Evolutionary conservation across 225 moss, liverwort and hornwort species (phyloP).

Genomic region (Pseudoscleropodium purum): DNA sequence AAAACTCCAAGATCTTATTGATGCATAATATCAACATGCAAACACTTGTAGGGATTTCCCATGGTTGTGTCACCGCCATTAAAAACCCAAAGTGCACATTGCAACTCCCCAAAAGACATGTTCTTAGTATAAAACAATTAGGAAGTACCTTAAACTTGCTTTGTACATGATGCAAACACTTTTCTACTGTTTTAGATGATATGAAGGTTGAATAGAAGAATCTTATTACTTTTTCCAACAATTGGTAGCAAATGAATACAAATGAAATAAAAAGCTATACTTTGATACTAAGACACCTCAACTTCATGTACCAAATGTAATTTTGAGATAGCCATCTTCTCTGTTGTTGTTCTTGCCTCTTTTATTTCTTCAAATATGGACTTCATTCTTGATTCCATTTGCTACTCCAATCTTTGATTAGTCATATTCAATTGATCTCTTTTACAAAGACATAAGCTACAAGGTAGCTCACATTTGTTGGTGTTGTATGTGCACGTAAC

Average conservation of each 20-base stretch:
- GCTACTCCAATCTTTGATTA: neutral
- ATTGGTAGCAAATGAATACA: neutral
- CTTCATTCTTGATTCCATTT: neutral
- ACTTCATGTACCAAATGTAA: neutral
- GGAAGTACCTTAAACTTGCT: neutral
- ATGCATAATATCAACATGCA: neutral
- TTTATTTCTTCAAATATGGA: neutral
- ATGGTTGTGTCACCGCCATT: no score
- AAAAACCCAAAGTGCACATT: neutral
- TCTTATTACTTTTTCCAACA: neutral
- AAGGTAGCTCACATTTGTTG: neutral
- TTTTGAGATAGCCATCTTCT: neutral
- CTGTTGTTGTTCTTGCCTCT: neutral
- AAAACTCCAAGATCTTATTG: neutral
- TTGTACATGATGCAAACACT: neutral
- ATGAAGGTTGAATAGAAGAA: neutral
- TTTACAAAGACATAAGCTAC: neutral
- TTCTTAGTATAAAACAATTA: neutral
- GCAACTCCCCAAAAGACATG: neutral
- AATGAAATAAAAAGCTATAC: neutral
- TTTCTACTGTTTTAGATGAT: neutral
- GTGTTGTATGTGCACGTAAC: neutral
- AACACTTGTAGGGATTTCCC: neutral
- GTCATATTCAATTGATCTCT: neutral
- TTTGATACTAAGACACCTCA: neutral